These are phyloP conservation scores for Phytophthora melonis DNA, from an alignment of 352 stramenopile genomes.

Conservation along the genomic window DNA sequence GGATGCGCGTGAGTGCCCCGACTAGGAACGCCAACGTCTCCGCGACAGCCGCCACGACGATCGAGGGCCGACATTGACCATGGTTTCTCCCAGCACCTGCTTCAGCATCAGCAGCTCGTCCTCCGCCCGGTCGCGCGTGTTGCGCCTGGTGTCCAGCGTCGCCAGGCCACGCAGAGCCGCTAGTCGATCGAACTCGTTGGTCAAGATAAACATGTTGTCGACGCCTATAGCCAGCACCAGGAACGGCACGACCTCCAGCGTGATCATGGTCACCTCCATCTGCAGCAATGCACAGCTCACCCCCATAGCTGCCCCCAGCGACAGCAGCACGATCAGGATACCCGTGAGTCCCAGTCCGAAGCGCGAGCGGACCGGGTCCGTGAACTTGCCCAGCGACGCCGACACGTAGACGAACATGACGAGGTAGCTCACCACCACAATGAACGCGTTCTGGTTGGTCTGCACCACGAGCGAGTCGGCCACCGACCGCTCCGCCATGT, in stretches of 20 bases:
- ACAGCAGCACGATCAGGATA: slow-evolving; percentile 88
- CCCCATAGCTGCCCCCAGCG: slow-evolving; percentile 79
- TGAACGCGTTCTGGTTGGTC: slow-evolving; percentile 89
- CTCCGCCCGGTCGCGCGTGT: slow-evolving; percentile 40
- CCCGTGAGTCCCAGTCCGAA: slow-evolving; percentile 85
- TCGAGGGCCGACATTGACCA: slow-evolving; percentile 89
- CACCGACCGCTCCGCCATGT: slow-evolving; percentile 90
- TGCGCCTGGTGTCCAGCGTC: slow-evolving; percentile 37
- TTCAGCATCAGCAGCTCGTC: slow-evolving; percentile 58
- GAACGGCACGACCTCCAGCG: slow-evolving; percentile 92
- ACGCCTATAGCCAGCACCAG: slow-evolving; percentile 92
- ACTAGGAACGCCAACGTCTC: slow-evolving; percentile 88
- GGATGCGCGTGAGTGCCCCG: slow-evolving; percentile 86
- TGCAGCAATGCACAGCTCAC: slow-evolving; percentile 68
- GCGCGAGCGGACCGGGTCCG: slow-evolving; percentile 74
- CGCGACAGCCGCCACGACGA: slow-evolving; percentile 84
- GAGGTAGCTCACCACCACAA: slow-evolving; percentile 89
- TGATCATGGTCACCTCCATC: slow-evolving; percentile 93
- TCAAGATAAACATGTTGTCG: slow-evolving; percentile 95
- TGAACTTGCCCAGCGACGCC: slow-evolving; percentile 80
- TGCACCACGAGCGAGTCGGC: slow-evolving; percentile 87
- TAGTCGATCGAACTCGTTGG: slow-evolving; percentile 87
- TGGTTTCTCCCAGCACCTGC: slow-evolving; percentile 78
- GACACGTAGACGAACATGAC: slow-evolving; percentile 94
- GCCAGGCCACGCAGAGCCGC: slow-evolving; percentile 51